Evolutionary conservation across 2,329 filamentous ascomycete genomes (phyloP).

Genomic region (Pseudogymnoascus sp.): DNA sequence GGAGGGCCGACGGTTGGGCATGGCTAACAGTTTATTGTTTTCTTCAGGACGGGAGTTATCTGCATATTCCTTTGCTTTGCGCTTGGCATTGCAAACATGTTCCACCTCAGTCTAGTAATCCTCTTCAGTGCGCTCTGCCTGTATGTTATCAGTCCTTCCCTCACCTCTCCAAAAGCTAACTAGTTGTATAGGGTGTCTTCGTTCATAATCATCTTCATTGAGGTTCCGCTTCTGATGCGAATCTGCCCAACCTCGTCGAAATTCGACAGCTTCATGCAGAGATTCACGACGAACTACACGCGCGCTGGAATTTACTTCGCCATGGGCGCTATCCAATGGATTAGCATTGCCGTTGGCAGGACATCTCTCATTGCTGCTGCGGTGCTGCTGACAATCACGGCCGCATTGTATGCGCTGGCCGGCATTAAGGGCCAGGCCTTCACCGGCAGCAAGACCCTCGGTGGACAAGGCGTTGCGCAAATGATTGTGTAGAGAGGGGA

Average conservation of each 20-base stretch:
- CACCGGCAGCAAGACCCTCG: constrained; percentile 89
- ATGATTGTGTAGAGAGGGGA: constrained; percentile 70
- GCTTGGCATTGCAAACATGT: constrained; percentile 60
- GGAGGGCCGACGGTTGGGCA: background rate
- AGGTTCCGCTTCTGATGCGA: constrained; percentile 88
- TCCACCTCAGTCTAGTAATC: constrained; percentile 43
- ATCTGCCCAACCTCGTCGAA: constrained; percentile 90
- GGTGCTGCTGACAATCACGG: constrained; percentile 69
- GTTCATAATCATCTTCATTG: constrained; percentile 73
- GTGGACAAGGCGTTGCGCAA: constrained; percentile 86
- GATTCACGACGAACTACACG: constrained; percentile 94
- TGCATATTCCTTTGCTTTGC: constrained; percentile 66
- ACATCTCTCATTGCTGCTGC: constrained; percentile 81
- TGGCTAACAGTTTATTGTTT: background rate
- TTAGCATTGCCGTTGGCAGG: constrained; percentile 58
- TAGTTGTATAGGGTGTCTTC: constrained; percentile 50
- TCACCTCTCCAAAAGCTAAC: constrained; percentile 12
- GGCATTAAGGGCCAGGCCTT: constrained; percentile 78
- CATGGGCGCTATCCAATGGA: constrained; percentile 79
- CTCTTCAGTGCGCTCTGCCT: constrained; percentile 43
- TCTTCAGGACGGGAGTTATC: constrained; percentile 56
- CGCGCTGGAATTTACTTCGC: constrained; percentile 76
- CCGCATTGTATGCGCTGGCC: constrained; percentile 71
- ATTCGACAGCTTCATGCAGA: constrained; percentile 85
- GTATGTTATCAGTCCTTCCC: constrained; percentile 33